Evolutionary conservation across 2,329 filamentous ascomycete genomes (phyloP).

Genomic region (Biscogniauxia marginata): DNA sequence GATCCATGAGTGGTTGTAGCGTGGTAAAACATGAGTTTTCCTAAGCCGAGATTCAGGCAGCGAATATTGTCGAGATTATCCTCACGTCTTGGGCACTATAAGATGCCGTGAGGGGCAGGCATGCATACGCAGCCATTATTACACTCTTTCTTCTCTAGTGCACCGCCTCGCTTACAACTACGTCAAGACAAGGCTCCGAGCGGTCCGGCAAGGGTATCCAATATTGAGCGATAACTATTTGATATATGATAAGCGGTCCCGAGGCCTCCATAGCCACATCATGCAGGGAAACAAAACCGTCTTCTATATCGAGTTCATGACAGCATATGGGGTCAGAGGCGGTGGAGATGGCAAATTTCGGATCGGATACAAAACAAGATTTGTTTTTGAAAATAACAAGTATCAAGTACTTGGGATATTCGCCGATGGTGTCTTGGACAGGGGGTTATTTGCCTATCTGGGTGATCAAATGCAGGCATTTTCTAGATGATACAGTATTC

Average conservation of each 20-base stretch:
- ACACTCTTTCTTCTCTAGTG: neutral
- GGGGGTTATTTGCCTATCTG: too few relatives aligned
- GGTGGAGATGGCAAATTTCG: neutral
- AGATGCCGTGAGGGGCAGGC: neutral
- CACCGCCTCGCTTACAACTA: neutral
- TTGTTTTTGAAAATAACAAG: neutral
- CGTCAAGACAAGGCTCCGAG: neutral
- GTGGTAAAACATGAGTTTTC: too few relatives aligned
- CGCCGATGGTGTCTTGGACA: too few relatives aligned
- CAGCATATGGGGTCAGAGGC: neutral
- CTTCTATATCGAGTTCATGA: neutral
- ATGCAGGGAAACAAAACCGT: too few relatives aligned
- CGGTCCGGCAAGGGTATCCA: neutral
- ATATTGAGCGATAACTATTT: neutral
- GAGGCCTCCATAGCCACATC: neutral
- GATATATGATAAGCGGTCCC: neutral
- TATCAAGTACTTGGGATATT: too few relatives aligned
- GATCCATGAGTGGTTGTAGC: neutral
- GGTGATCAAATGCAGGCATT: too few relatives aligned
- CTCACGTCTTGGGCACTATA: neutral
- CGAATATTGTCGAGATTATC: neutral
- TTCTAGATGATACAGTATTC: too few relatives aligned
- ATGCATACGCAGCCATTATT: neutral
- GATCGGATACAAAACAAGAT: neutral
- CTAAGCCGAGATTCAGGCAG: too few relatives aligned